These are phyloP conservation scores for Solanum pinnatisectum DNA, from an alignment of 257 asterid species.

Conservation along the genomic window DNA sequence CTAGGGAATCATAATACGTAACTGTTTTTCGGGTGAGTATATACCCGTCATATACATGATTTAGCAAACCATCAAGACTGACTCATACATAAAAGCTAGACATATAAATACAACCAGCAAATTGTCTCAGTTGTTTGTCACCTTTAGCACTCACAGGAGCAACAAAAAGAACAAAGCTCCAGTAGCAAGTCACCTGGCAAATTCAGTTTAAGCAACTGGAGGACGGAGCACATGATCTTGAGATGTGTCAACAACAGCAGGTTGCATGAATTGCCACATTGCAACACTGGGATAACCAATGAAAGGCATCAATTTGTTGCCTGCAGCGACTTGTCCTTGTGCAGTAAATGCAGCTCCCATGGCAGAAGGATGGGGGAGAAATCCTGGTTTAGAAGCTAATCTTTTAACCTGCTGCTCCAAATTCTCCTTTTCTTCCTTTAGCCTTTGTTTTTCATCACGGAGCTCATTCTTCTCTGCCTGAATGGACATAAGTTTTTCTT, in stretches of 20 bases:
- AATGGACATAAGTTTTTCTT: neutral
- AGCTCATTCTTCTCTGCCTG: slow-evolving; percentile 27
- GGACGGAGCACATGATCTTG: slow-evolving; percentile 24
- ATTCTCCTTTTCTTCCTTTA: slow-evolving; percentile 16
- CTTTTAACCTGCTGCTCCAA: slow-evolving; percentile 21
- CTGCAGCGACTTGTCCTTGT: slow-evolving; percentile 3
- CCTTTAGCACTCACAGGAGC: neutral
- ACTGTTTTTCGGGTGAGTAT: neutral
- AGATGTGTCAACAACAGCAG: slow-evolving; percentile 21
- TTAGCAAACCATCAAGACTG: neutral
- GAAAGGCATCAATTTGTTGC: slow-evolving; percentile 21
- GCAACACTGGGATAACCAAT: slow-evolving; percentile 23
- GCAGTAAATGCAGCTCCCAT: slow-evolving; percentile 7
- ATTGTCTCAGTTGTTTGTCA: neutral
- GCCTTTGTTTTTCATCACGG: slow-evolving; percentile 21
- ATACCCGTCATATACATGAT: neutral
- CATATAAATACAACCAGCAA: neutral
- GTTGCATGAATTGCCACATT: slow-evolving; percentile 32
- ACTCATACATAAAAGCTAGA: neutral
- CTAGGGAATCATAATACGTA: neutral
- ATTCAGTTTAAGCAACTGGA: slow-evolving; percentile 21
- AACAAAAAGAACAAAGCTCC: neutral
- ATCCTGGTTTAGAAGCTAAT: slow-evolving; percentile 4
- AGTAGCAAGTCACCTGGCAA: neutral
- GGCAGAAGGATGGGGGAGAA: slow-evolving; percentile 8